phyloP scores from a whole-genome alignment of 257 asterid species.

The Scutellaria baicalensis region DNA sequence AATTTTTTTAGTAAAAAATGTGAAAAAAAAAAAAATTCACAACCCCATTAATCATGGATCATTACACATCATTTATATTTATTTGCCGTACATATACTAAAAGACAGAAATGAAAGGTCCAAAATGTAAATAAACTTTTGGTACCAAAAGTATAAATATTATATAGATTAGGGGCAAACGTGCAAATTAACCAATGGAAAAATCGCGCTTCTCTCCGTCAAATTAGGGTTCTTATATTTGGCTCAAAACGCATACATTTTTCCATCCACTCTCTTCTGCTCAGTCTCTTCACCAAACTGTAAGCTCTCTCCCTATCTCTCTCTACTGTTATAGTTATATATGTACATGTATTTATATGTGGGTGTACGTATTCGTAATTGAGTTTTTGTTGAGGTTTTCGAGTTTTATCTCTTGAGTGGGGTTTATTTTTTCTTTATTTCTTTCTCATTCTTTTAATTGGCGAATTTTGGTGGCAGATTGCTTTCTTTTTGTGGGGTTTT shows the following conservation, averaged over 20 bases:
- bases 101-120: neutral
- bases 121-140: neutral
- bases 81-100: neutral
- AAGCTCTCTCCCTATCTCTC: conserved; percentile 15
- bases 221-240: conserved; percentile 68
- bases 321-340: neutral
- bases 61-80: neutral
- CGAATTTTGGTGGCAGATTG: neutral
- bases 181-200: conserved; percentile 26
- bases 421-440: neutral
- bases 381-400: neutral
- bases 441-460: neutral
- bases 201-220: conserved; percentile 52
- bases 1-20: neutral
- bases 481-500: neutral
- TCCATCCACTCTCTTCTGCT: conserved; percentile 27
- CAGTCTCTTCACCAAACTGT: conserved; percentile 17
- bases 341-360: neutral
- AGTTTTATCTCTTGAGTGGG: conserved; percentile 5
- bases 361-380: neutral
- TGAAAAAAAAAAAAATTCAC: too few species aligned
- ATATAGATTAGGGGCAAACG: conserved; percentile 14
- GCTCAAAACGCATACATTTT: conserved; percentile 12
- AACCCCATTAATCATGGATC: too few species aligned
- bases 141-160: conserved; percentile 7